These are phyloP conservation scores for Phytophthora meadii DNA, from an alignment of 352 stramenopile species.

Conservation along the genomic window DNA sequence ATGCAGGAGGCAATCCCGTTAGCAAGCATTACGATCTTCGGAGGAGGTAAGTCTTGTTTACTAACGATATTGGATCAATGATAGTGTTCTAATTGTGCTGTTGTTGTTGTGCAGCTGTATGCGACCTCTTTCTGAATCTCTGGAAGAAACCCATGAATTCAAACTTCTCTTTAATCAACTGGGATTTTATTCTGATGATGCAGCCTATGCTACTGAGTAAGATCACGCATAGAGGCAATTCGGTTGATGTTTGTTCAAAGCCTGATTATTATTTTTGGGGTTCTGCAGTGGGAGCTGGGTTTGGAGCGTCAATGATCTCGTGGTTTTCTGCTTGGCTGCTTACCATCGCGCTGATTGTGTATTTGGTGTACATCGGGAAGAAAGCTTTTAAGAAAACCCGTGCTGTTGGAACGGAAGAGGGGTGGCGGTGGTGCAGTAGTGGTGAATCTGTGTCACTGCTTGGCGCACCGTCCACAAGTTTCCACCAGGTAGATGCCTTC, in stretches of 20 bases:
- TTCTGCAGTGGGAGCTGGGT: conserved; percentile 40
- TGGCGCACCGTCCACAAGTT: conserved; percentile 35
- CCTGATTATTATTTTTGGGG: conserved; percentile 4
- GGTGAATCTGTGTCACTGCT: conserved; percentile 39
- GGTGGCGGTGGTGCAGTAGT: conserved; percentile 42
- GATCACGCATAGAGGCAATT: neutral
- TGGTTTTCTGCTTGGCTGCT: conserved; percentile 86
- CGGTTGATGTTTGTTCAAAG: neutral
- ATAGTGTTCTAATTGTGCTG: conserved; percentile 1
- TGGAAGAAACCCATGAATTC: conserved; percentile 44
- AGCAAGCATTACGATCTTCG: conserved; percentile 92
- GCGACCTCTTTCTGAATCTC: conserved; percentile 41
- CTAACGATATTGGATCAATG: neutral
- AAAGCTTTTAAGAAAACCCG: conserved; percentile 80
- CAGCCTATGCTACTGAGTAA: conserved; percentile 82
- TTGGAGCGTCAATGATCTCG: conserved; percentile 90
- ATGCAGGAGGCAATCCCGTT: conserved; percentile 87
- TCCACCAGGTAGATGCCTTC: conserved; percentile 22
- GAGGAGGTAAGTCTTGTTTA: conserved; percentile 48
- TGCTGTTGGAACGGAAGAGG: conserved; percentile 85
- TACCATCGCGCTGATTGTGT: conserved; percentile 77
- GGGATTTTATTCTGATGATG: conserved; percentile 95
- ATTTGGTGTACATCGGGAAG: conserved; percentile 83
- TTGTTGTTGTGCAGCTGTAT: conserved; percentile 28
- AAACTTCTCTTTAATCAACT: conserved; percentile 89